Conservation (phyloP, 768 basidiomycete genomes). For the Leccinum rimulosum region DNA sequence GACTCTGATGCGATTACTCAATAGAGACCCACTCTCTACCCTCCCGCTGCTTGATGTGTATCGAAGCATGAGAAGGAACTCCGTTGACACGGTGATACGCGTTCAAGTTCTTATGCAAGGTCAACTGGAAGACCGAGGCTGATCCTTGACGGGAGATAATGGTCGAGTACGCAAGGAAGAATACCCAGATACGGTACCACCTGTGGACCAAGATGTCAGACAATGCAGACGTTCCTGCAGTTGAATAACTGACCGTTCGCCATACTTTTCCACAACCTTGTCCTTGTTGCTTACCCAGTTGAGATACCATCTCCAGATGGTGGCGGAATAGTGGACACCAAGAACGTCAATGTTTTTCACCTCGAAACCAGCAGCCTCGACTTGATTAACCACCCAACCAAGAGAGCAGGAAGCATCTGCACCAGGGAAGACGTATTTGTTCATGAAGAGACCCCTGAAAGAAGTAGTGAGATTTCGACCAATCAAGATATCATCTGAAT, state of each 20-base stretch:
- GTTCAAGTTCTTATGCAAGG: constrained; percentile 97
- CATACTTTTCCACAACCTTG: constrained; percentile 84
- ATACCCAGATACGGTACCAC: constrained; percentile 95
- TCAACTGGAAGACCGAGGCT: constrained; percentile 94
- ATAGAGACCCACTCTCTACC: constrained; percentile 25
- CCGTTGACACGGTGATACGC: constrained; percentile 90
- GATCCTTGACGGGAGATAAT: constrained; percentile 87
- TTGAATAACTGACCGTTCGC: constrained; percentile 52
- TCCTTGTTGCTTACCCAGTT: constrained; percentile 97
- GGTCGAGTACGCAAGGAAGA: constrained; percentile 92
- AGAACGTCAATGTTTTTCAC: constrained; percentile 96
- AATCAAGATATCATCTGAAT: not conserved
- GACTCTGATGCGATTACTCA: constrained; percentile 15
- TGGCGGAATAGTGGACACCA: constrained; percentile 96
- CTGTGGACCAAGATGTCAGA: constrained; percentile 16
- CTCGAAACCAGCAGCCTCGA: constrained; percentile 92
- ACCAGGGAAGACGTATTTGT: constrained; percentile 98
- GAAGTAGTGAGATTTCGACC: not conserved
- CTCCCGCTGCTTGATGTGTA: constrained; percentile 53
- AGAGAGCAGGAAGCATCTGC: constrained; percentile 96
- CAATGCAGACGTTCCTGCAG: too few species aligned
- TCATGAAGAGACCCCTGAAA: constrained; percentile 90
- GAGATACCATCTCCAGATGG: constrained; percentile 89
- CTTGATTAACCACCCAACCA: constrained; percentile 87
- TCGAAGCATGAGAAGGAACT: constrained; percentile 75